Evolutionary conservation across 306 rosid genomes (phyloP).

Genomic region (Alnus glutinosa): DNA sequence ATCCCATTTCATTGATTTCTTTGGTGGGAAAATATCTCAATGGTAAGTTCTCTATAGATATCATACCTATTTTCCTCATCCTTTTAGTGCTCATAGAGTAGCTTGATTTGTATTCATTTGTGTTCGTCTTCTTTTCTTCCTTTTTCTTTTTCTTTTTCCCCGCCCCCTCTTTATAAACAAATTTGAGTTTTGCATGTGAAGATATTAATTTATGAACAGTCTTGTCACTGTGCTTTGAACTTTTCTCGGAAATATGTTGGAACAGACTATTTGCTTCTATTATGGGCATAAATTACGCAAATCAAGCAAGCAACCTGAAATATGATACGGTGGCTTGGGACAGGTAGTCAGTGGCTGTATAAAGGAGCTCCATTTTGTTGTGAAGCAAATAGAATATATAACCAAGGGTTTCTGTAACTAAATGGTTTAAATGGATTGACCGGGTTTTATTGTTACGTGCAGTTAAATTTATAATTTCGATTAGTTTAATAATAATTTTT

Average conservation of each 20-base stretch:
- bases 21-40: constrained; percentile 75
- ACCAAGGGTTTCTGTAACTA: not conserved
- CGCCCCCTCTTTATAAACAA: no score
- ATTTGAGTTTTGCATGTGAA: not conserved
- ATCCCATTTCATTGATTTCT: constrained; percentile 77
- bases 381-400: not conserved
- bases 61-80: constrained; percentile 1
- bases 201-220: not conserved
- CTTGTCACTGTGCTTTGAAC: constrained; percentile 1
- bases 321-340: no score
- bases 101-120: no score
- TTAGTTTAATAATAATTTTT: not conserved
- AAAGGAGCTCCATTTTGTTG: not conserved
- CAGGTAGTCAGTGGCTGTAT: no score
- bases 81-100: no score
- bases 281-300: not conserved
- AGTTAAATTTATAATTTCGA: not conserved
- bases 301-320: no score
- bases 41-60: constrained; percentile 56
- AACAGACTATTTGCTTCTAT: not conserved
- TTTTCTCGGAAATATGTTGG: not conserved
- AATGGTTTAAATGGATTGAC: not conserved
- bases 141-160: no score
- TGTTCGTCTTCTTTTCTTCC: no score
- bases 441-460: not conserved